A percentile compares a stretch with the other conserved stretches of the same genome.
These are phyloP conservation scores for Heimioporus sp. DNA, from an alignment of 768 basidiomycete genomes.

Conservation along the genomic window DNA sequence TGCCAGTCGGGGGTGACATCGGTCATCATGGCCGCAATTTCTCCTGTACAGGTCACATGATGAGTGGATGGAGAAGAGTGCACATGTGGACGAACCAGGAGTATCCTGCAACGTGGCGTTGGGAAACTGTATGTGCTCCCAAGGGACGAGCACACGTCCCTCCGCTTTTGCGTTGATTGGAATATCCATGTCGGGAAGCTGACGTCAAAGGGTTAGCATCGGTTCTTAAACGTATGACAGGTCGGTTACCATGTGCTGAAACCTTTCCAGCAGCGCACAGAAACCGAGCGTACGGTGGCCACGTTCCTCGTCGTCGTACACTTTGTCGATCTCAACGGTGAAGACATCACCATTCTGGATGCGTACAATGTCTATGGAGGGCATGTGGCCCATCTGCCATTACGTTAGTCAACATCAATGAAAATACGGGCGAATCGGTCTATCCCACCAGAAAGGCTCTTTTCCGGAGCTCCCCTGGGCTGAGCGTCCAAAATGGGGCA, in stretches of 20 bases:
- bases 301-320: slow-evolving; percentile 55
- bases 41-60: slow-evolving; percentile 33
- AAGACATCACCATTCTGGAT: slow-evolving; percentile 60
- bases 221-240: neutral
- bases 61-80: neutral
- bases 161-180: slow-evolving; percentile 93
- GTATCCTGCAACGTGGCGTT: slow-evolving; percentile 56
- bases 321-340: slow-evolving; percentile 55
- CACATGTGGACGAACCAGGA: slow-evolving; percentile 24
- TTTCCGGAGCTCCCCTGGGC: slow-evolving; percentile 67
- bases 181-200: slow-evolving; percentile 95
- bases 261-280: slow-evolving; percentile 71
- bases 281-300: slow-evolving; percentile 73
- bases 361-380: slow-evolving; percentile 87
- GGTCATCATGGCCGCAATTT: slow-evolving; percentile 56
- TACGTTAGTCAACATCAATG: neutral
- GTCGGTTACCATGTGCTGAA: slow-evolving; percentile 56
- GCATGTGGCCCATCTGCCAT: slow-evolving; percentile 66
- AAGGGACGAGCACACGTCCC: slow-evolving; percentile 89
- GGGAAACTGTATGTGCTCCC: slow-evolving; percentile 77
- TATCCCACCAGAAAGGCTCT: slow-evolving; percentile 52
- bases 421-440: neutral
- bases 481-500: slow-evolving; percentile 78
- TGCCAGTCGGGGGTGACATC: slow-evolving; percentile 83
- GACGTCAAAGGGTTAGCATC: neutral